A percentile compares a stretch with the other conserved stretches of the same genome.
These are phyloP conservation scores for Stramenopiles sp. DNA, from an alignment of 352 stramenopile species.

Conservation along the genomic window DNA sequence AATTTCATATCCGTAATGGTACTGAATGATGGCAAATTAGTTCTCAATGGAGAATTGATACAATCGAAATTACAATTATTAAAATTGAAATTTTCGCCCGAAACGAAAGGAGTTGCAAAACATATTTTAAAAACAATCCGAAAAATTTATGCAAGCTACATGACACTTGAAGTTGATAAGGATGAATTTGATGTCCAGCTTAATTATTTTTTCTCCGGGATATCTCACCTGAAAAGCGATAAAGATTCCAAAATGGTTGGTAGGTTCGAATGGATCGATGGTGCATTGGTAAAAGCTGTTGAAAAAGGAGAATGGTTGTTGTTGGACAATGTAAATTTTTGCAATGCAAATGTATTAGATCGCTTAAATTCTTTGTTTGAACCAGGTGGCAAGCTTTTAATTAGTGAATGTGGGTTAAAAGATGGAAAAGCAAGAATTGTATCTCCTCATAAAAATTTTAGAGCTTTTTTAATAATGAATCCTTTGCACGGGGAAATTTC, in stretches of 20 bases:
- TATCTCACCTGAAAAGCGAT: neutral
- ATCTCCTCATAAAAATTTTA: conserved; percentile 89
- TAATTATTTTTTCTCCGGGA: neutral
- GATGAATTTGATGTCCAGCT: neutral
- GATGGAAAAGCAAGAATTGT: conserved; percentile 72
- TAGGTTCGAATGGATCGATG: conserved; percentile 95
- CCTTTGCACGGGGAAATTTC: conserved; percentile 80
- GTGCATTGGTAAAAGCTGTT: conserved; percentile 88
- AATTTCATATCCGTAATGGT: neutral
- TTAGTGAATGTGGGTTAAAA: conserved; percentile 92
- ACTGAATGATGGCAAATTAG: neutral
- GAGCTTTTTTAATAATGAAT: conserved; percentile 96
- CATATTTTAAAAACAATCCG: neutral
- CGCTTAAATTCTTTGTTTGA: conserved; percentile 98
- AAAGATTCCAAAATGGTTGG: conserved; percentile 16
- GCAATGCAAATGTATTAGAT: conserved; percentile 94
- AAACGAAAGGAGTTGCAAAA: neutral
- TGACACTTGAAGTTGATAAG: neutral
- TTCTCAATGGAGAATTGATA: neutral
- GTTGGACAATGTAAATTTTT: conserved; percentile 98
- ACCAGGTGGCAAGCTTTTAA: conserved; percentile 80
- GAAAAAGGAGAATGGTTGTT: conserved; percentile 94
- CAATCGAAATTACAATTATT: neutral
- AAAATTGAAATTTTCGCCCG: neutral
- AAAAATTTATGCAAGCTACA: neutral